These are phyloP conservation scores for Licmophora abbreviata DNA, from an alignment of 108 stramenopile species.

Conservation along the genomic window DNA sequence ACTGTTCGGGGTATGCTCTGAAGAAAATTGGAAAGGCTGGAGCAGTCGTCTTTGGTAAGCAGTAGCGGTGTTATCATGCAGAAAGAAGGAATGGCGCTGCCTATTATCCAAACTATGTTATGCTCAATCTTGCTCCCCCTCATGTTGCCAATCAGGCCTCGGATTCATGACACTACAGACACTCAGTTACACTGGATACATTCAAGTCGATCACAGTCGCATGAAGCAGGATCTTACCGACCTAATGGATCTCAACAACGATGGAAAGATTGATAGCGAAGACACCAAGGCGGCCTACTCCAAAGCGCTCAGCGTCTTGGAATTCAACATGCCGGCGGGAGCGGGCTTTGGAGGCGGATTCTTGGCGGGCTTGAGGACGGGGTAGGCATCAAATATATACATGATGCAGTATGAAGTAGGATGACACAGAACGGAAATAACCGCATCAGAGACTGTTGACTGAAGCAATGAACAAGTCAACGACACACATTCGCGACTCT, in stretches of 20 bases:
- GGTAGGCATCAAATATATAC: too few species aligned
- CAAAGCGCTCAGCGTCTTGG: slow-evolving; percentile 23
- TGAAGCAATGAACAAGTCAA: too few species aligned
- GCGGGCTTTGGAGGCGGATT: slow-evolving; percentile 34
- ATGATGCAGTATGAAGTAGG: too few species aligned
- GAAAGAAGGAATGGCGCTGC: not conserved
- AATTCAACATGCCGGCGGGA: slow-evolving; percentile 23
- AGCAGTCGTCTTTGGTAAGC: slow-evolving; percentile 48
- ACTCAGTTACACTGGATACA: slow-evolving; percentile 53
- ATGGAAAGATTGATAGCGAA: slow-evolving; percentile 26
- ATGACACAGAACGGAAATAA: too few species aligned
- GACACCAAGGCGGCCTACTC: slow-evolving; percentile 13
- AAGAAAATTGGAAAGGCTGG: slow-evolving; percentile 62
- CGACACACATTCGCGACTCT: too few species aligned
- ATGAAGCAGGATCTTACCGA: slow-evolving; percentile 24
- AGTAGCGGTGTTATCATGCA: not conserved
- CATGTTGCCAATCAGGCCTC: too few species aligned
- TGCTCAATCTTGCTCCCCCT: not conserved
- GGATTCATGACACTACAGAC: slow-evolving; percentile 63
- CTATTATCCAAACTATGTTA: not conserved
- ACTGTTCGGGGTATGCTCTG: slow-evolving; percentile 57
- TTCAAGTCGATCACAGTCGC: slow-evolving; percentile 59
- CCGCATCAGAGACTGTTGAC: too few species aligned
- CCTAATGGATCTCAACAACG: slow-evolving; percentile 30
- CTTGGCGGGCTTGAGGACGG: slow-evolving; percentile 25